Evolutionary conservation across 2,329 filamentous ascomycete genomes (phyloP).

Genomic region (Juglanconis oblonga): DNA sequence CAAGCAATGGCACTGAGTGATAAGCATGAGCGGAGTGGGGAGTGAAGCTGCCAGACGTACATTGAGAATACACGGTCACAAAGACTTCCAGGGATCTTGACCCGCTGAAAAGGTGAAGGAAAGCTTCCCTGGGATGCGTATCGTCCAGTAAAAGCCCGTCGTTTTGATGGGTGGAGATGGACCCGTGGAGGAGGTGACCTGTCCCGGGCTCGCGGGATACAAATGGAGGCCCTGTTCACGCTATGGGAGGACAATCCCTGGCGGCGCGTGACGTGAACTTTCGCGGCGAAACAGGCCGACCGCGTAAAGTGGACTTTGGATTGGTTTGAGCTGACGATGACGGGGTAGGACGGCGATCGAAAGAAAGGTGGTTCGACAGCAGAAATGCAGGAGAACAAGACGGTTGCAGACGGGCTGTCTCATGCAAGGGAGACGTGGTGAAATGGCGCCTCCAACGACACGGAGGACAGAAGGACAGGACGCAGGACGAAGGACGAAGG

Average conservation of each 20-base stretch:
- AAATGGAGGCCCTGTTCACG: background rate
- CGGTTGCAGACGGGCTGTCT: background rate
- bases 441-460: background rate
- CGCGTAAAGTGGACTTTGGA: constrained; percentile 8
- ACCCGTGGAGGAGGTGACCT: too few relatives aligned
- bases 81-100: background rate
- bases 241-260: background rate
- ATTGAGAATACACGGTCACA: background rate
- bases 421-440: background rate
- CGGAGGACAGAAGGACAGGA: too few relatives aligned
- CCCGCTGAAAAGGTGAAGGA: background rate
- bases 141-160: too few relatives aligned
- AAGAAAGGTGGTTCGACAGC: too few relatives aligned
- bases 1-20: background rate
- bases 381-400: background rate
- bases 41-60: background rate
- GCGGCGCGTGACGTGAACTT: constrained; percentile 3
- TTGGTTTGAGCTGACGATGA: background rate
- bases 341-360: too few relatives aligned
- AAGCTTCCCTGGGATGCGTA: background rate
- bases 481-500: background rate
- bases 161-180: too few relatives aligned
- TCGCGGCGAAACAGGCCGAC: background rate
- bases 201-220: background rate
- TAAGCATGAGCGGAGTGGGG: background rate